Percentiles rank a stretch among this genome's conserved stretches.
These are phyloP conservation scores for Ceratocystis smalleyi DNA, from an alignment of 2,329 filamentous ascomycete genomes.

Conservation along the genomic window DNA sequence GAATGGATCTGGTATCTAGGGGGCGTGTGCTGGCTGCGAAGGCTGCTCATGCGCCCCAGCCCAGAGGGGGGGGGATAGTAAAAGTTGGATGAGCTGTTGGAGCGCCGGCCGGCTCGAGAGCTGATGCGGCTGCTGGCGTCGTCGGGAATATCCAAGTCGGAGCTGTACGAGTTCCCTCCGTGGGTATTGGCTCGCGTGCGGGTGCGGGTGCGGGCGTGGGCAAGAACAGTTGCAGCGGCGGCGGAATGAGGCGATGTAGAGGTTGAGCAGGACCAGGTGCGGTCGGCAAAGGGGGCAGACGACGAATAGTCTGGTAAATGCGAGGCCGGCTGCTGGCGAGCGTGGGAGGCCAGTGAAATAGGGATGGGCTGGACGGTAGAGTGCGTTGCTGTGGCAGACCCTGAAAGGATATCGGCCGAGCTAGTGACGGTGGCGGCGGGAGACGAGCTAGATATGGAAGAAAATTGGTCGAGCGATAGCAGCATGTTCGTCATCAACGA, in stretches of 20 bases:
- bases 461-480: slow-evolving; percentile 72
- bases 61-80: slow-evolving; percentile 26
- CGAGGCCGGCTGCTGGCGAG: slow-evolving; percentile 8
- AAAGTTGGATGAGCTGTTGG: slow-evolving; percentile 67
- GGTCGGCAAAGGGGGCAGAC: slow-evolving; percentile 16
- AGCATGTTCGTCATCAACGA: slow-evolving; percentile 95
- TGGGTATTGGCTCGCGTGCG: slow-evolving; percentile 26
- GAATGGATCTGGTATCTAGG: slow-evolving; percentile 34
- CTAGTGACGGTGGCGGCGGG: slow-evolving; percentile 24
- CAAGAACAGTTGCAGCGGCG: slow-evolving; percentile 9
- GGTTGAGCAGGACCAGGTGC: slow-evolving; percentile 16
- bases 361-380: slow-evolving; percentile 18
- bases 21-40: slow-evolving; percentile 33
- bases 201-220: slow-evolving; percentile 11
- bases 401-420: slow-evolving; percentile 8
- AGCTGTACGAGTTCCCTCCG: slow-evolving; percentile 41
- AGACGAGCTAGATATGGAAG: slow-evolving; percentile 31
- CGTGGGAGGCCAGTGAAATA: slow-evolving; percentile 7
- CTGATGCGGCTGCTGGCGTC: slow-evolving; percentile 40
- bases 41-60: slow-evolving; percentile 47
- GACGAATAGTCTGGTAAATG: not conserved
- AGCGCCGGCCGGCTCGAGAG: slow-evolving; percentile 47
- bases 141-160: slow-evolving; percentile 41
- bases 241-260: slow-evolving; percentile 8
- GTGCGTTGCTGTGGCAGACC: slow-evolving; percentile 17